phyloP scores from a whole-genome alignment of 2,329 filamentous ascomycete species.

The Chaetomiaceae sp. region DNA sequence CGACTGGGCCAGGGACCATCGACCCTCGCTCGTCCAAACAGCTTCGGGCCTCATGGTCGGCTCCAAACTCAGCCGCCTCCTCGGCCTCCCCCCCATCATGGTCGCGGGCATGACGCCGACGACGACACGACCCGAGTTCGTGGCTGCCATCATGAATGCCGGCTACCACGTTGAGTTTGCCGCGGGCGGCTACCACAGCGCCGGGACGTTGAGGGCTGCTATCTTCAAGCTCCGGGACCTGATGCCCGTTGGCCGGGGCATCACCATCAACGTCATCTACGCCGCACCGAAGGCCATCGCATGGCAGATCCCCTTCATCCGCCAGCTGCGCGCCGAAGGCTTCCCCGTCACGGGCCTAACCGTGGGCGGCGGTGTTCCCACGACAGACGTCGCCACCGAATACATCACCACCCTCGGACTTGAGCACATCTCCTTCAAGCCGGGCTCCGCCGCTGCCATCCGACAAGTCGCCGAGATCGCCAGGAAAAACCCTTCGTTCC shows the following conservation, averaged over 20 bases:
- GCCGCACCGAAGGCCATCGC: neutral
- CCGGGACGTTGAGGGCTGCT: neutral
- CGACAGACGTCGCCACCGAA: conserved; percentile 82
- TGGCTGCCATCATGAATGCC: conserved; percentile 84
- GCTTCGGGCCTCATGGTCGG: neutral
- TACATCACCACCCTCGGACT: conserved; percentile 73
- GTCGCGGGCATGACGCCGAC: conserved; percentile 90
- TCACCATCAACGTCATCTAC: conserved; percentile 44
- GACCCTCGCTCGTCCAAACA: neutral
- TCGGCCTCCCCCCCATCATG: conserved; percentile 80
- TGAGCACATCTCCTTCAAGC: conserved; percentile 90
- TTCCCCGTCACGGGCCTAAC: conserved; percentile 83
- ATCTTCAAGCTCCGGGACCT: neutral
- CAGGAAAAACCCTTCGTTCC: conserved; percentile 81
- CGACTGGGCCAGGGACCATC: neutral
- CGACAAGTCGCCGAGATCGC: conserved; percentile 86
- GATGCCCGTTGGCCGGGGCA: conserved; percentile 64
- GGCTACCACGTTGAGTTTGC: conserved; percentile 87
- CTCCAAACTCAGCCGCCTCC: conserved; percentile 55
- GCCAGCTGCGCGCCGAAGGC: conserved; percentile 32
- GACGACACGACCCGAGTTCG: conserved; percentile 84
- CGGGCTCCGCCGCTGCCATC: conserved; percentile 79
- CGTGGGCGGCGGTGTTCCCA: conserved; percentile 86
- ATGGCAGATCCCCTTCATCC: conserved; percentile 2
- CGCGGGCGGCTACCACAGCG: conserved; percentile 75